Conservation (phyloP, 768 basidiomycete species). For the Serendipita indica region DNA sequence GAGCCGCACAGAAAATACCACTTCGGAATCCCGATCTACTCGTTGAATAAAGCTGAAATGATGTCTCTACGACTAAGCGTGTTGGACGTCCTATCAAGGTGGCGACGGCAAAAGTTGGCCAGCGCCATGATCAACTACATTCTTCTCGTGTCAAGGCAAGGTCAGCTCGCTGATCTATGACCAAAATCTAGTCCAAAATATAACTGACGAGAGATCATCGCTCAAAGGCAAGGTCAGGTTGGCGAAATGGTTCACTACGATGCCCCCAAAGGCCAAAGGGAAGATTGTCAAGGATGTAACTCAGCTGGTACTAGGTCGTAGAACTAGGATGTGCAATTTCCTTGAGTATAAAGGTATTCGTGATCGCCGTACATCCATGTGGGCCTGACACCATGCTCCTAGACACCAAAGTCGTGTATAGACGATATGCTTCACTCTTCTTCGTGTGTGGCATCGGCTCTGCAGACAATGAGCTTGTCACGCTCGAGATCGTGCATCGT, state of each 20-base stretch:
- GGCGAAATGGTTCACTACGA: constrained; percentile 89
- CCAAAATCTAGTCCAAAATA: constrained; percentile 1
- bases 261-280: constrained; percentile 62
- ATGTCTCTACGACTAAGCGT: too few species aligned
- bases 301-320: constrained; percentile 74
- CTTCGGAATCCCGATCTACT: too few species aligned
- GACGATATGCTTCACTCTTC: constrained; percentile 90
- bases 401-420: constrained; percentile 83
- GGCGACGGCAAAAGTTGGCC: background rate
- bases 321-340: constrained; percentile 90
- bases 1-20: background rate
- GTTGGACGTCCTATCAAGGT: too few species aligned
- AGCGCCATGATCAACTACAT: constrained; percentile 74
- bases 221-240: constrained; percentile 75
- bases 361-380: background rate
- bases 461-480: constrained; percentile 80
- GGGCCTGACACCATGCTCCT: constrained; percentile 2
- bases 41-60: too few species aligned
- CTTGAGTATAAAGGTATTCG: constrained; percentile 80
- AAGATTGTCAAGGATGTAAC: constrained; percentile 96
- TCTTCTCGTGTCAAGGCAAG: constrained; percentile 87
- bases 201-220: constrained; percentile 12
- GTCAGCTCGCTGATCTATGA: constrained; percentile 21
- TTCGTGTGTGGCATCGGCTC: constrained; percentile 80
- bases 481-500: constrained; percentile 85